A percentile compares a stretch with the other conserved stretches of the same genome.
Conservation (phyloP, 2,329 filamentous ascomycete species). For the Fusarium aywerte region DNA sequence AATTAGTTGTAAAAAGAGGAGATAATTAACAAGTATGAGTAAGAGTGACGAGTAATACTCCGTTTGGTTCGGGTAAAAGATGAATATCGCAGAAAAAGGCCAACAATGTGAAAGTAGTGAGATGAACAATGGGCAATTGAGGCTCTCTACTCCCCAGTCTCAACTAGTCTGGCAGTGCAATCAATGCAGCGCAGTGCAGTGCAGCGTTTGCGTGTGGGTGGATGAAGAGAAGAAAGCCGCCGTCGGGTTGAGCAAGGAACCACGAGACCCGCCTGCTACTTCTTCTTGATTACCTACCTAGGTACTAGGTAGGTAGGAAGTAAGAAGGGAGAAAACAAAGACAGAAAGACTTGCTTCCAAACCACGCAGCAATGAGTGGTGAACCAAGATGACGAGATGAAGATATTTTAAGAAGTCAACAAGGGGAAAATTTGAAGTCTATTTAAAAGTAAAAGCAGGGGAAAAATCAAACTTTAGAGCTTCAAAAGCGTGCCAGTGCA, state of each 20-base stretch:
- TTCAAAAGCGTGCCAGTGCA: slow-evolving; percentile 16
- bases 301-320: neutral
- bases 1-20: slow-evolving; percentile 5
- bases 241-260: neutral
- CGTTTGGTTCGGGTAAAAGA: slow-evolving; percentile 8
- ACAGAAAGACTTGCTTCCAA: neutral
- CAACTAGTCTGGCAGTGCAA: neutral
- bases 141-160: slow-evolving; percentile 20
- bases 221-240: neutral
- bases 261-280: slow-evolving; percentile 10
- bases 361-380: neutral
- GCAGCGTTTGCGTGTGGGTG: slow-evolving; percentile 14
- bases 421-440: slow-evolving; percentile 14
- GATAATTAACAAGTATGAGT: slow-evolving; percentile 14
- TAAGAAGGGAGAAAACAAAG: neutral
- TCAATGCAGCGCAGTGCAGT: neutral
- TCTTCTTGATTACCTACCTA: neutral
- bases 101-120: slow-evolving; percentile 10
- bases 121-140: slow-evolving; percentile 26
- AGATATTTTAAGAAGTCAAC: neutral
- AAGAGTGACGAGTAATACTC: slow-evolving; percentile 1
- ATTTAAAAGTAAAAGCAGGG: neutral
- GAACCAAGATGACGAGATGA: slow-evolving; percentile 2
- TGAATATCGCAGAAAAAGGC: slow-evolving; percentile 3
- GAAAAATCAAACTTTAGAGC: neutral